Base-by-base conservation (phyloP, 192 early-diverging fungal genomes). In the Umbelopsis sp. region DNA sequence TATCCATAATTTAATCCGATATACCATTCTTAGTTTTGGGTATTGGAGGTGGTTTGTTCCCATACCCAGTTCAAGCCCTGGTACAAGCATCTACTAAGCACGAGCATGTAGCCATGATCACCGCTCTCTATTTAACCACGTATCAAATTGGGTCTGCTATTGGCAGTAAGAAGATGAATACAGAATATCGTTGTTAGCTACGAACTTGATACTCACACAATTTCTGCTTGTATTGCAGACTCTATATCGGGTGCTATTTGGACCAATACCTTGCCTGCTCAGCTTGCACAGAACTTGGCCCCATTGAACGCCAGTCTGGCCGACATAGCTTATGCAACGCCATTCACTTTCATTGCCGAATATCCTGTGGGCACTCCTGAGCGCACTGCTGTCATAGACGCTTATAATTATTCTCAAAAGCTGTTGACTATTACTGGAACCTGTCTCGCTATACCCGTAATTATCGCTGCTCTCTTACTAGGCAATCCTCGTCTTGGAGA, bases 121-220 rank as follows among this genome's bases (percentile, higher is more conserved):
- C 64, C 13, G 64, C 64, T 18, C 64, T 65, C 16, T 65, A 65
- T 20, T 46, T 65, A 18, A 65, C 64, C 2, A 65, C 44, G 3
- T 65, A 65, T 65, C 64, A 65, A 37, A 65, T 65, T 33, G 64
- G 64, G 3, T 65, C 64, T 8, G 64, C 23, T 13, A 65, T 65
- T 44, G 64, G 64, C 22, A 65, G 64, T 65, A 33, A 65, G 64
- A 4, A 46, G 3, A 46, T 37, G 8, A 7, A 0, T 35, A 46
- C 4, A 44, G 8, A 10, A 41, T 46, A 7, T 9, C 1, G 35
- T 21, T 33, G 5, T 2, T 37, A 20, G 25, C 7, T 7, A 46
- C 10, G 0, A 5, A 13, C 20, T 4, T 6, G 37, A 41, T 1
- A 22, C 8, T 25, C 25, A 52, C 25, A 3, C 22, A 3, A 52